Base-by-base conservation (phyloP, 2,329 filamentous ascomycete species). In the Colletotrichum caudatum region DNA sequence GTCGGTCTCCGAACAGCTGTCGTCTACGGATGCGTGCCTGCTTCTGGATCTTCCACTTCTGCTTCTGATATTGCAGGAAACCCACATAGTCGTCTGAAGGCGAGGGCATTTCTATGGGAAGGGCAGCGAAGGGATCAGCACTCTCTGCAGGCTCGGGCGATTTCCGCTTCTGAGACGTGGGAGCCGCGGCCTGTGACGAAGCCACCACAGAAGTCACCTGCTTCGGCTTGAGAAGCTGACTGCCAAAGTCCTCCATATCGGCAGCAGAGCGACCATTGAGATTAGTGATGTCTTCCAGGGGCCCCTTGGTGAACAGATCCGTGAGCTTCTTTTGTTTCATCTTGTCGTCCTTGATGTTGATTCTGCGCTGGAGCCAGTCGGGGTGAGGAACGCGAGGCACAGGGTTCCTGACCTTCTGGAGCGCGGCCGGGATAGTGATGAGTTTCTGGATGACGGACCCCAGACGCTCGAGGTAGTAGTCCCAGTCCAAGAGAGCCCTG, bases 311-410 rank as follows among this genome's bases (percentile, higher is more conserved):
- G 78, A 99, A 97, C 76, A 97, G 85, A 78, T 98, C 96, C 0
- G 95, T 99, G 85, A 99, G 92, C 83, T 99, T 99, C 84, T 95
- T 97, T 83, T 99, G 96, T 85, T 99, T 97, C 87, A 98, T 92
- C 79, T 92, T 95, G 83, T 99, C 96, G 69, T 99, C 96, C 81
- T 98, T 98, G 80, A 92, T 92, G 75, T 96, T 94, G 81, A 99
- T 98, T 64, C 95, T 89, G 71, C 94, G 90, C 77, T 98, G 94
- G 44, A 99, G 88, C 96, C 96, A 99, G 66, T 99, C 97, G 0
- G 96, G 96, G 82, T 99, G 97, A 8, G 93, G 87, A 16, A 99
- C 94, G 74, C 97, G 88, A 18, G 96, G 97, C 1, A 98, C 95
- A 0, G 96, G 96, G 78, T 99, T 99, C 66, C 92, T 89, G 66